phyloP scores from a whole-genome alignment of 1,284 basidiomycete species.

The Trichosporon ovoides region DNA sequence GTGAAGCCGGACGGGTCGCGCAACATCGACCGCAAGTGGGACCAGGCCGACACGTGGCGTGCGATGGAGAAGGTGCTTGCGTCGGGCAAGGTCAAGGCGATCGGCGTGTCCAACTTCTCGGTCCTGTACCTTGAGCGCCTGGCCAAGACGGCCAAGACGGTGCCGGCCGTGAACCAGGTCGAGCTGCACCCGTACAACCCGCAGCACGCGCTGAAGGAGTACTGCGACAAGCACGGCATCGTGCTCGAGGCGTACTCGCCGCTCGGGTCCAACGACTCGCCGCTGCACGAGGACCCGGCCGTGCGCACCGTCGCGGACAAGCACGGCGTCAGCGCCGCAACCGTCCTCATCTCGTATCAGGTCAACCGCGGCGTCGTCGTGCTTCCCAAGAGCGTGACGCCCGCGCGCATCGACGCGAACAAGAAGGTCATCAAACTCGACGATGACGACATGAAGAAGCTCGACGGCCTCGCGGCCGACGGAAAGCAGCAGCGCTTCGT shows the following conservation, averaged over 20 bases:
- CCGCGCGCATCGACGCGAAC: conserved; percentile 54
- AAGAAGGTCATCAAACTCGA: conserved; percentile 51
- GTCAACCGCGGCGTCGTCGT: conserved; percentile 56
- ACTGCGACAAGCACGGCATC: conserved; percentile 65
- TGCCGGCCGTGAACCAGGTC: conserved; percentile 64
- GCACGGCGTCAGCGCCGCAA: conserved; percentile 57
- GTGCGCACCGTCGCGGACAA: conserved; percentile 62
- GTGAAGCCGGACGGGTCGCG: conserved; percentile 40
- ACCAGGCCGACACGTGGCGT: conserved; percentile 57
- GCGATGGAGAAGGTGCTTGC: conserved; percentile 58
- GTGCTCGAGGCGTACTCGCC: conserved; percentile 77
- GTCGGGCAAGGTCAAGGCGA: conserved; percentile 54
- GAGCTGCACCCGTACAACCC: conserved; percentile 69
- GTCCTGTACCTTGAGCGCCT: conserved; percentile 51
- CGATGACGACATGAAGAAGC: conserved; percentile 57
- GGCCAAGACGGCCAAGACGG: conserved; percentile 54
- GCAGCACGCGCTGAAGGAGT: conserved; percentile 64
- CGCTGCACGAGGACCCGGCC: conserved; percentile 64
- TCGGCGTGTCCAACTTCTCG: conserved; percentile 48
- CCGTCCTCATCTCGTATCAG: conserved; percentile 45
- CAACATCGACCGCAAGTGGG: conserved; percentile 49
- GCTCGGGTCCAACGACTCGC: conserved; percentile 63
- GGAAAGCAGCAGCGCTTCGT: conserved; percentile 59
- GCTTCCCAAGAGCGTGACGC: conserved; percentile 71
- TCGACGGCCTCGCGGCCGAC: conserved; percentile 62